Conservation (phyloP, 768 basidiomycete species). For the Agaricus sinodeliciosus region DNA sequence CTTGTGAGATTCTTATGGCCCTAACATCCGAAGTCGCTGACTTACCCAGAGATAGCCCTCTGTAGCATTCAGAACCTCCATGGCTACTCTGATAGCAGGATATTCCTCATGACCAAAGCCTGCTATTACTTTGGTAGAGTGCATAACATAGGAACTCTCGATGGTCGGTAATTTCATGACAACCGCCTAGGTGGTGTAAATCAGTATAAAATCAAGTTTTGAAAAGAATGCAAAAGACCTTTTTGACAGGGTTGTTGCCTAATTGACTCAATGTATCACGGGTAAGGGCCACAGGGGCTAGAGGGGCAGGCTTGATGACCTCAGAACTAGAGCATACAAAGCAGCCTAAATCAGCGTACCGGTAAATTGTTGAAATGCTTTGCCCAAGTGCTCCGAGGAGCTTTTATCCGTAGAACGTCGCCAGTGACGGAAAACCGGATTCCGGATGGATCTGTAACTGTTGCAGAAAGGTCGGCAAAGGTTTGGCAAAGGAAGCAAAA, state of each 20-base stretch:
- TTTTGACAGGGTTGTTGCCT: slow-evolving; percentile 66
- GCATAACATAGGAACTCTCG: slow-evolving; percentile 83
- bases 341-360: slow-evolving; percentile 29
- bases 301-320: slow-evolving; percentile 34
- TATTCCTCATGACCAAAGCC: slow-evolving; percentile 81
- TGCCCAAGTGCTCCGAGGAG: slow-evolving; percentile 70
- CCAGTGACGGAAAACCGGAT: slow-evolving; percentile 91
- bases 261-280: slow-evolving; percentile 65
- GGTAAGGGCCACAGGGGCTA: slow-evolving; percentile 63
- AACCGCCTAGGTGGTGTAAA: slow-evolving; percentile 46
- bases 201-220: not conserved
- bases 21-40: not conserved
- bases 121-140: slow-evolving; percentile 71
- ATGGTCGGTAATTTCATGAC: slow-evolving; percentile 89
- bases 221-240: slow-evolving; percentile 35
- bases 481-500: not conserved
- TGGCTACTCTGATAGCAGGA: slow-evolving; percentile 78
- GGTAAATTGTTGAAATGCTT: slow-evolving; percentile 63
- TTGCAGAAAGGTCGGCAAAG: not conserved
- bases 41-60: slow-evolving; percentile 92
- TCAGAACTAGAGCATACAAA: slow-evolving; percentile 3
- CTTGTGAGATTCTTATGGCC: not conserved
- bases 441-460: slow-evolving; percentile 79
- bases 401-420: slow-evolving; percentile 60
- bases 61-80: slow-evolving; percentile 84